These are phyloP conservation scores for Hymenoscyphus infarciens DNA, from an alignment of 2,329 filamentous ascomycete genomes.

Conservation along the genomic window DNA sequence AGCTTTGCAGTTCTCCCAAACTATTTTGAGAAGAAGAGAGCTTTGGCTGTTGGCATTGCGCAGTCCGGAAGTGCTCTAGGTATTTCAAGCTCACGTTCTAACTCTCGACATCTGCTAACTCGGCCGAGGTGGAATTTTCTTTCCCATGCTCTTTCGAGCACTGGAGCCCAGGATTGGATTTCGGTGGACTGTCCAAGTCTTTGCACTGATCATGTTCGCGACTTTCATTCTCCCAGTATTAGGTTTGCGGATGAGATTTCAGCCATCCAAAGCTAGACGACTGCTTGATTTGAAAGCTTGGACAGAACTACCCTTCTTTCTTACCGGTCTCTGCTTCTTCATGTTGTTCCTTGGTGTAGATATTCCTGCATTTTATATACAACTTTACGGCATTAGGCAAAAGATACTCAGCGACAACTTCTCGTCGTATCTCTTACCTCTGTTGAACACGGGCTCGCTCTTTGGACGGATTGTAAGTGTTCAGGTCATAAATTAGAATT, in stretches of 20 bases:
- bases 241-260: constrained; percentile 37
- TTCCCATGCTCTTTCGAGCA: constrained; percentile 40
- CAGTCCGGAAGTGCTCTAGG: constrained; percentile 37
- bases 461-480: constrained; percentile 46
- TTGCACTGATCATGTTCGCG: constrained; percentile 43
- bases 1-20: constrained; percentile 36
- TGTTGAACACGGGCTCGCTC: constrained; percentile 39
- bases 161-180: constrained; percentile 40
- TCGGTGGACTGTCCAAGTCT: constrained; percentile 40
- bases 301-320: constrained; percentile 35
- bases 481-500: background rate
- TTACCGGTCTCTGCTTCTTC: constrained; percentile 25
- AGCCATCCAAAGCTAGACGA: constrained; percentile 29
- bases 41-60: constrained; percentile 36
- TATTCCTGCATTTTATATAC: constrained; percentile 47
- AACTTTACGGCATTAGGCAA: constrained; percentile 21
- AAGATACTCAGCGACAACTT: constrained; percentile 37
- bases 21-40: constrained; percentile 38
- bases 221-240: constrained; percentile 32
- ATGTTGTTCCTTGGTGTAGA: constrained; percentile 44
- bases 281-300: constrained; percentile 39
- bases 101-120: background rate
- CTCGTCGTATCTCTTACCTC: constrained; percentile 18
- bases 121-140: constrained; percentile 37
- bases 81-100: background rate